Evolutionary conservation across 768 basidiomycete species (phyloP), one percentile per base, ranked within the genome.

Genomic region (Leccinum aurantiacum): DNA sequence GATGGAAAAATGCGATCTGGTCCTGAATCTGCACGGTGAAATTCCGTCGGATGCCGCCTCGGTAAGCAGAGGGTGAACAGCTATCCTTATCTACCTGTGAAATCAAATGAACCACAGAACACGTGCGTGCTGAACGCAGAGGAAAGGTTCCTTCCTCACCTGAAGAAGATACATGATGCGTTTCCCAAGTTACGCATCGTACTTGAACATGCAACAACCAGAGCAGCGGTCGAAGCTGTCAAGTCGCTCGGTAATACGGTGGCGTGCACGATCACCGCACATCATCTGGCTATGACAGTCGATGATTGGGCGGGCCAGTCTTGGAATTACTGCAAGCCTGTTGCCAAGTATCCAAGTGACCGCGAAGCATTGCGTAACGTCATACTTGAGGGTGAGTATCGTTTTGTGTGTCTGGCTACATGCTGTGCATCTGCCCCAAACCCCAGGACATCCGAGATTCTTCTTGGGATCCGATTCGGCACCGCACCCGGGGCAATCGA

Each of bases 381-480:
- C 29, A 82, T 97, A 50, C 79, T 75, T 63, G 84, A 91, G 78
- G 92, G 93, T 90, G 61, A 47, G 76, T 58, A 55, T 24, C 25
- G 33, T 37, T 47, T 44, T 53, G 33, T 54, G 25, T 53, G 2
- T 37, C 8, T 13, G 29, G 25, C 31, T 24, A 25, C 0, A 47
- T 41, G 54, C 17, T 22, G 37, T 38, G 41, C 48, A 38, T 38
- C 31, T 15, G 13, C 8, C 11, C 37, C 49, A 56, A 19, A 41
- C 57, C 52, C 24, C 65, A 86, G 95, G 95, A 4, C 91, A 96
- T 74, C 89, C 93, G 4, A 87, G 91, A 52, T 99, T 99, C 76
- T 99, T 99, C 84, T 80, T 99, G 57, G 97, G 97, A 19, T 95
- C 93, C 17, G 97, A 99, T 75, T 94, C 91, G 29, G 97, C 97